Evolutionary conservation across 2,329 filamentous ascomycete genomes (phyloP).

Genomic region (Raffaelea deltoideospora): DNA sequence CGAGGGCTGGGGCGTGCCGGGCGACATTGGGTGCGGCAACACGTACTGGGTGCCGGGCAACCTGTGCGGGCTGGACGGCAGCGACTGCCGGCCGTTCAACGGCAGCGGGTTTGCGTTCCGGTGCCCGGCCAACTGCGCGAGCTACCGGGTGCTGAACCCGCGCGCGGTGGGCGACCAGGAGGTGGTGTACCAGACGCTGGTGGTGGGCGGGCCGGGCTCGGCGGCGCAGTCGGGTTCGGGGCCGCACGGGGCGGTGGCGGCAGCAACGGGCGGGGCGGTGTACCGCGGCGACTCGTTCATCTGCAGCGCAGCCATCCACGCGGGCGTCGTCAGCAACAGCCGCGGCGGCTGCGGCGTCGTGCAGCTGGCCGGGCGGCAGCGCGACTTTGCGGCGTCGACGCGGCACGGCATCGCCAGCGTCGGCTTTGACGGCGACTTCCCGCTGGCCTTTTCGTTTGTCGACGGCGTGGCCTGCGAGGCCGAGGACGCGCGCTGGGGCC

Average conservation of each 20-base stretch:
- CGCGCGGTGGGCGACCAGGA: slow-evolving; percentile 60
- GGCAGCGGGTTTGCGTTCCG: slow-evolving; percentile 57
- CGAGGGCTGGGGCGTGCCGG: slow-evolving; percentile 50
- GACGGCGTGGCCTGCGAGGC: slow-evolving; percentile 50
- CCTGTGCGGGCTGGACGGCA: slow-evolving; percentile 58
- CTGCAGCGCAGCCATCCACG: slow-evolving; percentile 61
- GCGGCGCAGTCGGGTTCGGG: too few species aligned
- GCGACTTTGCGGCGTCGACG: slow-evolving; percentile 43
- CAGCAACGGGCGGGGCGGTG: slow-evolving; percentile 16
- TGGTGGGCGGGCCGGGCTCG: slow-evolving; percentile 49
- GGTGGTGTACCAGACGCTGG: slow-evolving; percentile 46
- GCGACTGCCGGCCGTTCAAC: slow-evolving; percentile 59
- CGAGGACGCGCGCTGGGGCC: slow-evolving; percentile 66
- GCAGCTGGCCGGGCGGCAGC: slow-evolving; percentile 45
- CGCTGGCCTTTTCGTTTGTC: slow-evolving; percentile 69
- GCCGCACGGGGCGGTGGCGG: not conserved
- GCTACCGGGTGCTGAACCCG: slow-evolving; percentile 51
- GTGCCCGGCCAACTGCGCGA: slow-evolving; percentile 58
- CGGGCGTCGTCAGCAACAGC: slow-evolving; percentile 50
- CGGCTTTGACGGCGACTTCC: slow-evolving; percentile 77
- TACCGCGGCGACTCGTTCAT: slow-evolving; percentile 80
- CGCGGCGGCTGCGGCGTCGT: slow-evolving; percentile 61
- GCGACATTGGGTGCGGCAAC: slow-evolving; percentile 49
- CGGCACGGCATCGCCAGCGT: slow-evolving; percentile 64
- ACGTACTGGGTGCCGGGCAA: slow-evolving; percentile 60